A percentile compares a stretch with the other conserved stretches of the same genome.
phyloP scores from a whole-genome alignment of 73 alveolate genomes.

The Stentor roeselii region DNA sequence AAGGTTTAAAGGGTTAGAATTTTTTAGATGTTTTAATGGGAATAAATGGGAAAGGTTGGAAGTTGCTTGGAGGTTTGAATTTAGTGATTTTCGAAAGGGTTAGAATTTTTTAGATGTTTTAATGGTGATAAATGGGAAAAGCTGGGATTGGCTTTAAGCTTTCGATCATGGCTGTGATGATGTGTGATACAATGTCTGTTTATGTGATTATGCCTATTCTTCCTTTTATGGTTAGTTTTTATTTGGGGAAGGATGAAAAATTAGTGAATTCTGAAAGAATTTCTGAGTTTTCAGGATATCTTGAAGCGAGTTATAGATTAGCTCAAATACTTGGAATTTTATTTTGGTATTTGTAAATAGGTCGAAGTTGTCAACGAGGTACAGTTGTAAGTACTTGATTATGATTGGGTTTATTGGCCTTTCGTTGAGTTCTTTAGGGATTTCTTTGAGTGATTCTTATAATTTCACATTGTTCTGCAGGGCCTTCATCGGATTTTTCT shows the following conservation, averaged over 20 bases:
- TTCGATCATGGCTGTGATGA: no score
- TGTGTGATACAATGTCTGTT: no score
- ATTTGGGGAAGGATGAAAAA: neutral
- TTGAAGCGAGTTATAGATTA: neutral
- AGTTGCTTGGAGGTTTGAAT: no score
- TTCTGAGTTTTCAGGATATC: neutral
- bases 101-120: no score
- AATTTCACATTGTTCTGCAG: neutral
- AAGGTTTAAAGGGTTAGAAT: no score
- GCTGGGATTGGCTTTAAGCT: no score
- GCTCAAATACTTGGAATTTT: neutral
- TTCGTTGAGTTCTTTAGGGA: neutral
- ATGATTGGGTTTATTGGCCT: neutral
- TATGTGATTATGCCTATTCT: neutral
- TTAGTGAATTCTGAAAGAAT: neutral
- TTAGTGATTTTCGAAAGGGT: no score
- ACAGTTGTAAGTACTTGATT: neutral
- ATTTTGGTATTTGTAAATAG: neutral
- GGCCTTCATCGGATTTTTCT: neutral
- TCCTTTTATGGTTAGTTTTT: neutral
- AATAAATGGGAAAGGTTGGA: no score
- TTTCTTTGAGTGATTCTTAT: neutral
- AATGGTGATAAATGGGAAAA: no score
- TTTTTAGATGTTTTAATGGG: no score
- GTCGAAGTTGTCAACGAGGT: neutral